Conservation (phyloP, 257 asterid genomes). For the Penstemon newberryi region DNA sequence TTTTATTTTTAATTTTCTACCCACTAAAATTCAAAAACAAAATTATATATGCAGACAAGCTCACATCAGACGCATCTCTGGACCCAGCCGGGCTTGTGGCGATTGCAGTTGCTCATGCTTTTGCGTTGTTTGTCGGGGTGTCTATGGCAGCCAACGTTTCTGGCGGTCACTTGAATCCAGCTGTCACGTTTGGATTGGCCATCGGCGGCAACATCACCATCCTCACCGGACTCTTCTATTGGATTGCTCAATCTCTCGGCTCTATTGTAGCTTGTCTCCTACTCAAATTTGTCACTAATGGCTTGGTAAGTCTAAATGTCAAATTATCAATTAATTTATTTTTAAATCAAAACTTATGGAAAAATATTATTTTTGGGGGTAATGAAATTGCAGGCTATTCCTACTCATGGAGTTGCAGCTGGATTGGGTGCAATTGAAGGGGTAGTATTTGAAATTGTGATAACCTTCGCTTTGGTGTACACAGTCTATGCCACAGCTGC, state of each 20-base stretch:
- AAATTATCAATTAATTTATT: too few relatives aligned
- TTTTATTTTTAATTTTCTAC: too few relatives aligned
- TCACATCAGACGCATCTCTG: conserved; percentile 49
- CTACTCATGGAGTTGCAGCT: conserved; percentile 60
- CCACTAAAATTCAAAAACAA: too few relatives aligned
- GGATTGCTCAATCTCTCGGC: conserved; percentile 75
- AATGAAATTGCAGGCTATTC: conserved; percentile 48
- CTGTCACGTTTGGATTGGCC: conserved; percentile 77
- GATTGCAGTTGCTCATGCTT: conserved; percentile 74
- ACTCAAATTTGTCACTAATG: conserved; percentile 59
- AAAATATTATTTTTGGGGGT: background rate
- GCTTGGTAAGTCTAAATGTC: conserved; percentile 40
- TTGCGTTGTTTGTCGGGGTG: conserved; percentile 72
- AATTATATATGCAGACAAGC: conserved; percentile 38
- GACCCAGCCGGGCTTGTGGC: conserved; percentile 72
- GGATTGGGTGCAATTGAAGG: conserved; percentile 53
- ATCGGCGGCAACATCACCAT: conserved; percentile 77
- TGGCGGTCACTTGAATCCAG: conserved; percentile 84
- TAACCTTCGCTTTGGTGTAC: conserved; percentile 71
- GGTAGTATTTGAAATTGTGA: conserved; percentile 62
- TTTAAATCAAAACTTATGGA: background rate
- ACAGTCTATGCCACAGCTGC: conserved; percentile 83
- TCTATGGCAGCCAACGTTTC: conserved; percentile 74
- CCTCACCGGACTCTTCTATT: conserved; percentile 64
- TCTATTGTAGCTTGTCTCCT: conserved; percentile 62